Percentiles rank a stretch among this genome's conserved stretches.
phyloP scores from a whole-genome alignment of 1,284 basidiomycete genomes.

The Phaffia rhodozyma region DNA sequence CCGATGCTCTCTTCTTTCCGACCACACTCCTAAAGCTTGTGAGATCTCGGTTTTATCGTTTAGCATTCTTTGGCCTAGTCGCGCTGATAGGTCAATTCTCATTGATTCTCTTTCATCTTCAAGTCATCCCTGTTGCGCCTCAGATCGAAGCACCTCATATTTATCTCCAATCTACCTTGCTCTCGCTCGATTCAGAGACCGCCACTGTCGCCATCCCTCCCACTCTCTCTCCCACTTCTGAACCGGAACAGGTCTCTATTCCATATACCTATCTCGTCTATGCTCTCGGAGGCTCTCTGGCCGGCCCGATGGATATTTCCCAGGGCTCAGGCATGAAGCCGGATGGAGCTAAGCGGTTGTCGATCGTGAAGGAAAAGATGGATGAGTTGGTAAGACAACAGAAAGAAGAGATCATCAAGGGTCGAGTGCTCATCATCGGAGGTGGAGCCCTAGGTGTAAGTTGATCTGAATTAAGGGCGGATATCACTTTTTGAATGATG shows the following conservation, averaged over 20 bases:
- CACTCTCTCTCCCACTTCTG: slow-evolving; percentile 3
- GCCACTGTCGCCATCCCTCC: slow-evolving; percentile 9
- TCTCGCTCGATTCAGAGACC: slow-evolving; percentile 8
- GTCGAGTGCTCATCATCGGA: slow-evolving; percentile 32
- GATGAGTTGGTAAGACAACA: neutral
- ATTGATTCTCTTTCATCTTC: neutral
- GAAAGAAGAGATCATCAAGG: neutral
- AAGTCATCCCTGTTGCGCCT: slow-evolving; percentile 7
- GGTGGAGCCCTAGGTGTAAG: slow-evolving; percentile 33
- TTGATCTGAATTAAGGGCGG: neutral
- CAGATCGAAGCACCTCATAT: neutral
- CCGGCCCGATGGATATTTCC: slow-evolving; percentile 27
- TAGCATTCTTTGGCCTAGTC: neutral
- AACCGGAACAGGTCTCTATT: slow-evolving; percentile 19
- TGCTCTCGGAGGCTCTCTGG: slow-evolving; percentile 28
- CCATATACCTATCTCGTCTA: slow-evolving; percentile 30
- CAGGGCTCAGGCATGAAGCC: slow-evolving; percentile 20
- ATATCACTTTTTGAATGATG: neutral
- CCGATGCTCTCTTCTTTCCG: slow-evolving; percentile 24
- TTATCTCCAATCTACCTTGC: slow-evolving; percentile 17
- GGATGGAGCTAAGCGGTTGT: slow-evolving; percentile 17
- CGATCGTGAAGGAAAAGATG: neutral
- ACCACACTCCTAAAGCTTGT: slow-evolving; percentile 25
- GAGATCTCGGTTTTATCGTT: neutral
- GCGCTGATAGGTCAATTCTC: neutral